Conservation (phyloP, 768 basidiomycete genomes). For the Wakefieldia striispora region DNA sequence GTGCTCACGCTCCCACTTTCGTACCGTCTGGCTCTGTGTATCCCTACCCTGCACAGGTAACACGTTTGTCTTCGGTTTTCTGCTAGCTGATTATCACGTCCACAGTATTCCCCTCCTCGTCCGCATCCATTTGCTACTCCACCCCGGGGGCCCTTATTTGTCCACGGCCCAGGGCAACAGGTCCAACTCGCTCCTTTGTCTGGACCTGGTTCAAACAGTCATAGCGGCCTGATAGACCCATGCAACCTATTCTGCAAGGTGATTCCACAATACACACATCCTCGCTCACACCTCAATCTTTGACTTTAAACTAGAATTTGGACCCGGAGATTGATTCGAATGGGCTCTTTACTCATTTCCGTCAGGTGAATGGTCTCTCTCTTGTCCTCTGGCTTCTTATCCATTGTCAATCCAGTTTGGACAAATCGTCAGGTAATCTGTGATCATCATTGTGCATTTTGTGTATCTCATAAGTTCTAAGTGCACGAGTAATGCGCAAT, state of each 20-base stretch:
- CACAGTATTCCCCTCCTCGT: slow-evolving; percentile 69
- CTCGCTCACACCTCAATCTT: slow-evolving; percentile 3
- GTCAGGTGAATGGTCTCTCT: slow-evolving; percentile 46
- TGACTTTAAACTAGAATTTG: slow-evolving; percentile 56
- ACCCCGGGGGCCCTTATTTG: slow-evolving; percentile 47
- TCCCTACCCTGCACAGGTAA: slow-evolving; percentile 61
- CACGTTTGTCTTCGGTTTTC: slow-evolving; percentile 11
- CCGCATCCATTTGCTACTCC: slow-evolving; percentile 45
- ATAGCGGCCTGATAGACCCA: slow-evolving; percentile 86
- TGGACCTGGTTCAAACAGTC: slow-evolving; percentile 79
- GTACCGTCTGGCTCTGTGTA: slow-evolving; percentile 69
- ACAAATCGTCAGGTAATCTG: slow-evolving; percentile 77
- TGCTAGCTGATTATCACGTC: slow-evolving; percentile 5
- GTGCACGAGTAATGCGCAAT: slow-evolving; percentile 91
- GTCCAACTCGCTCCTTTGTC: slow-evolving; percentile 74
- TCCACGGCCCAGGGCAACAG: slow-evolving; percentile 89
- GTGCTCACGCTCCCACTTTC: slow-evolving; percentile 69
- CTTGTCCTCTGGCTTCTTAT: slow-evolving; percentile 14
- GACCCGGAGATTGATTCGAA: slow-evolving; percentile 86
- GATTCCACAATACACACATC: slow-evolving; percentile 7
- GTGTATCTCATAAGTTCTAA: slow-evolving; percentile 26
- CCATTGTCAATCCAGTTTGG: slow-evolving; percentile 57
- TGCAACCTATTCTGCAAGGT: slow-evolving; percentile 92
- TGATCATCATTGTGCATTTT: background rate
- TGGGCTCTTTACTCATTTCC: slow-evolving; percentile 78